These are phyloP conservation scores for Ceratocystis cubensis DNA, from an alignment of 2,329 filamentous ascomycete species.

Conservation along the genomic window DNA sequence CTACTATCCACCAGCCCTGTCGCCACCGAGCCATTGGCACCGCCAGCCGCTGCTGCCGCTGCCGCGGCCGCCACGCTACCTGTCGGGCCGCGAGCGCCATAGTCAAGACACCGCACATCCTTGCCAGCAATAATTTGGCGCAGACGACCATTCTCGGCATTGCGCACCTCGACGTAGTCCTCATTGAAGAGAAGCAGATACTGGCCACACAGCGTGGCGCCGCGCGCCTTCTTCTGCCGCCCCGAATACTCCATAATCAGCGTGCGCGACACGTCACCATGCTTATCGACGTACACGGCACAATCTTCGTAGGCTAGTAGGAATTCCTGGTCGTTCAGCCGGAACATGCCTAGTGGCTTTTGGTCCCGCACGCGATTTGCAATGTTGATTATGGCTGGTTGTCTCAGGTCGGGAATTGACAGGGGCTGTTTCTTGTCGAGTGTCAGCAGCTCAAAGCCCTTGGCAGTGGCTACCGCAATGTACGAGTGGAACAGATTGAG, in stretches of 20 bases:
- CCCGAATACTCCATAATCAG: constrained; percentile 99
- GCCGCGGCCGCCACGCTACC: constrained; percentile 27
- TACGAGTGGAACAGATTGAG: constrained; percentile 95
- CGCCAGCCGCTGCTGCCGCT: constrained; percentile 14
- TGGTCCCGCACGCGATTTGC: constrained; percentile 71
- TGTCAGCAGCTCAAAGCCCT: constrained; percentile 90
- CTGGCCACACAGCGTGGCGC: constrained; percentile 78
- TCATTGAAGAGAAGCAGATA: constrained; percentile 90
- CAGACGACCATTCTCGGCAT: constrained; percentile 86
- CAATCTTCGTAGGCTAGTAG: constrained; percentile 90
- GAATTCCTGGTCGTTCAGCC: constrained; percentile 83
- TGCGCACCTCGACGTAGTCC: constrained; percentile 93
- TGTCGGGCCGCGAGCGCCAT: constrained; percentile 55
- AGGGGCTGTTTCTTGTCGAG: constrained; percentile 94
- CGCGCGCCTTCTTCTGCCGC: constrained; percentile 61
- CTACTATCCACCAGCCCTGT: constrained; percentile 29
- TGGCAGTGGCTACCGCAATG: constrained; percentile 78
- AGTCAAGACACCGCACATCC: constrained; percentile 82
- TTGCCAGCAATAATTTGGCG: constrained; percentile 88
- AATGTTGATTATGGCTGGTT: constrained; percentile 70
- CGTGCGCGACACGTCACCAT: constrained; percentile 84
- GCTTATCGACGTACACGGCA: constrained; percentile 95
- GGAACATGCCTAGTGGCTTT: constrained; percentile 88
- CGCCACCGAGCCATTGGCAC: constrained; percentile 4
- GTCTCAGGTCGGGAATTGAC: constrained; percentile 78